Base-by-base conservation (phyloP, 345 rosid genomes). In the Gossypium longicalyx region DNA sequence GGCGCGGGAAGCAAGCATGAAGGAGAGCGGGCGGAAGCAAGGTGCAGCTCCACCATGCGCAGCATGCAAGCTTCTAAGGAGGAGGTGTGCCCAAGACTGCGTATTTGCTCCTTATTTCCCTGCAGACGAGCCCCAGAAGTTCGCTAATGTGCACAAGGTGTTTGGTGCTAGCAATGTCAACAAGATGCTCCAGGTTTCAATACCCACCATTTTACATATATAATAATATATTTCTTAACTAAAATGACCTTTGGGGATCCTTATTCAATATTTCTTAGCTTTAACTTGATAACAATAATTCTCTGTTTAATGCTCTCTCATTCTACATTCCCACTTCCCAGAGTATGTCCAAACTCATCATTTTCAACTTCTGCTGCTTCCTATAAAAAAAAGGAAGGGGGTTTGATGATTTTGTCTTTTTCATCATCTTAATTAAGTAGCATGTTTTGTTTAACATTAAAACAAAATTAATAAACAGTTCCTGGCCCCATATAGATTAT, bases 111-210 rank as follows among this genome's bases (percentile, higher is more conserved):
- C 97, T 16, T 93, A 93, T 76, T 93, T 93, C 71, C 97, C 97
- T 17, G 96, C 98, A 0, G 93, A 91, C 45, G 92, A 93, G 85
- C 97, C 97, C 49, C 95, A 88, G 70, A 93, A 91, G 79, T 93
- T 91, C 25, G 97, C 97, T n/a, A 89, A 87, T 68, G 97, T 93
- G 51, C 97, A 93, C 82, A 87, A 88, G 86, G 98, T 93, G 15
- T 93, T 93, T 41, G 97, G 97, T 8, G 97, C 98, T 60, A 93
- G 98, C 83, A 91, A 93, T 83, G 93, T 93, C 84, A 90, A 85
- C 88, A 93, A 93, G 86, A 93, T 93, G 98, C 86, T 91, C 66
- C 98, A 93, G 98, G 98, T 84, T 85, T 49, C 16, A 0, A 13
- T 27, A 25, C 19, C 19, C 17, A 45, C 13, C 13, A 51, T 51